Evolutionary conservation across 2,329 filamentous ascomycete species (phyloP), one percentile per base, ranked within the genome.

Genomic region (Tolypocladium capitatum): DNA sequence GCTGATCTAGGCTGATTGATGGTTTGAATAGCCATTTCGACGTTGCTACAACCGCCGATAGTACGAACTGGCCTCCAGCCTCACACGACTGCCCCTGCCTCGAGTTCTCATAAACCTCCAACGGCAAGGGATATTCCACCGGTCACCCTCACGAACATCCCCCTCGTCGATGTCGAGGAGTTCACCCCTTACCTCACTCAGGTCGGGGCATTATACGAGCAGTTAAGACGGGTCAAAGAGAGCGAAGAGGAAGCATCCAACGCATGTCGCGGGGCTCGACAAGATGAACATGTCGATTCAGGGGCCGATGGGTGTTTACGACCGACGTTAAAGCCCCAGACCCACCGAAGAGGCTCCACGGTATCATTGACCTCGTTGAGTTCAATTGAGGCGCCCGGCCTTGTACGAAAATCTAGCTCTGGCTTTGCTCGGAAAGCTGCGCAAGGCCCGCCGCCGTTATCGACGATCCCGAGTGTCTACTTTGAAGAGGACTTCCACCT

Each of bases 401-500:
- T 68, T 1, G 57, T 65, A 2, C 65, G 74, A 46, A 66, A 73
- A 47, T 65, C 69, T 27, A 73, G 70, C 52, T 69, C 71, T 7
- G 66, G 68, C 20, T 74, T 72, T 53, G 66, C 68, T 48, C 78
- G 78, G 57, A 80, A 82, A 54, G 74, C 74, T 36, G 66, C 75
- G 1, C 84, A 90, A 51, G 84, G 84, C 0, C 81, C 86, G 1
- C 88, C 92, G 1, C 92, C 90, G 0, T 64, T 98, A 28, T 92
- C 89, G 5, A 97, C 90, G 0, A 95, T 98, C 40, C 92, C 92
- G 0, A 78, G 72, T 44, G 86, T 98, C 11, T 98, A 97, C 61
- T 96, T 96, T 56, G 92, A 97, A 47, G 86, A 94, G 32, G 83
- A 89, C 56, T 98, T 98, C 56, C 91, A 88, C 58, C 76, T 98